phyloP scores from a whole-genome alignment of 164 flowering plant genomes.

The Stephania japonica region DNA sequence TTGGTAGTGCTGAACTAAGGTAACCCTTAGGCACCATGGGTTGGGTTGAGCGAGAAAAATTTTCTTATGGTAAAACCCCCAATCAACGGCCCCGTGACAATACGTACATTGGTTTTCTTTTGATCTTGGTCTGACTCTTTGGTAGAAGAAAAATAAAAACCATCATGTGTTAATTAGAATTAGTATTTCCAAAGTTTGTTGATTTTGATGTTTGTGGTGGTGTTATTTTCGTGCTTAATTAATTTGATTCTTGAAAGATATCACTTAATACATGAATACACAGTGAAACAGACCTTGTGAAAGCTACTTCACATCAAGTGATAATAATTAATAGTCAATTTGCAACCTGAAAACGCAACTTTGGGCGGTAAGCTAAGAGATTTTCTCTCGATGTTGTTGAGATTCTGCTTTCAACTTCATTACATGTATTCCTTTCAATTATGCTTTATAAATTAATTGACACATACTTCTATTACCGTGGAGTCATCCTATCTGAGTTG shows the following conservation, averaged over 20 bases:
- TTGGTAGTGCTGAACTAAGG: too few species aligned
- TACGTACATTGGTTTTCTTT: too few species aligned
- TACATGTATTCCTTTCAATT: background rate
- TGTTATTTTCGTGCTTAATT: background rate
- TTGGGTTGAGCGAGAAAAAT: too few species aligned
- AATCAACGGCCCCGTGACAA: too few species aligned
- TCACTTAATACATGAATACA: background rate
- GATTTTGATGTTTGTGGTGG: background rate
- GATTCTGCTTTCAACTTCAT: background rate
- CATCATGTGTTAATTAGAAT: too few species aligned
- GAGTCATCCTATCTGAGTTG: too few species aligned
- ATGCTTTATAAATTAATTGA: background rate
- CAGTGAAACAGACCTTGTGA: background rate
- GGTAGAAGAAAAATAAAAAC: too few species aligned
- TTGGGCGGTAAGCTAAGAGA: constrained; percentile 7
- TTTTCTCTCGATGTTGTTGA: background rate
- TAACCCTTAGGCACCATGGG: too few species aligned
- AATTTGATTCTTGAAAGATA: background rate
- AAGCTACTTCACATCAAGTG: background rate
- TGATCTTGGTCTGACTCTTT: too few species aligned
- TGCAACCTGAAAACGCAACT: constrained; percentile 7
- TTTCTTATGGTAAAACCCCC: too few species aligned
- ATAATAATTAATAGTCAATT: background rate
- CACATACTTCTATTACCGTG: background rate
- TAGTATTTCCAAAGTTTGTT: background rate